Evolutionary conservation across 441 rosid species (phyloP), one percentile per base, ranked within the genome.

Genomic region (Hura crepitans): DNA sequence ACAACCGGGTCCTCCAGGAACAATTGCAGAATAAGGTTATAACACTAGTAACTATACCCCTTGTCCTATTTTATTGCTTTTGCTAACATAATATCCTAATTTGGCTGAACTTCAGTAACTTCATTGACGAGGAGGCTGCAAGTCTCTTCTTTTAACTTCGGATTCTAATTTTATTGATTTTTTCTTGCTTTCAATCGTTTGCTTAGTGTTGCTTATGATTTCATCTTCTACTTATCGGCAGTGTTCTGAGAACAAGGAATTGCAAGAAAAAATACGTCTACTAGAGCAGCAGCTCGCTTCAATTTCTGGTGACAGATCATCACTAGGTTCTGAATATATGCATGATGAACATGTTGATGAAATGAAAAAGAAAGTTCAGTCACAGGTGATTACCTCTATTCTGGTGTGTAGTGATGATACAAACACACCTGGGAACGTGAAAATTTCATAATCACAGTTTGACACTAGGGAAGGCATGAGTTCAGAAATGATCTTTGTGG

Each of bases 1-100:
- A 94, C 77, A 94, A 94, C 75, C 94, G 97, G 58, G 83, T 94
- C 71, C 95, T 94, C 65, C 98, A 92, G 80, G 98, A 94, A 71
- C 98, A 94, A 74, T 77, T 94, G 77, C 96, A 90, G 76, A 72
- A 83, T 74, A 94, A 94, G 97, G 98, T 94, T 31, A n/a, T 73
- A 23, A 37, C 58, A 11, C 28, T 65, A 65, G 17, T 65, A 37
- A 62, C 53, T 31, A 35, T 55, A 46, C 55, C n/a, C n/a, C n/a
- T 25, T 55, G 33, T 62, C 65, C 45, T 50, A 56, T 20, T 6
- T 31, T 5, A 60, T 31, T 39, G 6, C 50, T 28, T 58, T 50
- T 9, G 35, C 50, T 15, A 17, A 50, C n/a, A 49, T 30, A 45
- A 42, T 23, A 22, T 35, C 22, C 57, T 39, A 11, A 27, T 56